These are phyloP conservation scores for Monosporozyma servazzii DNA, from an alignment of 805 yeast genomes.

Conservation along the genomic window DNA sequence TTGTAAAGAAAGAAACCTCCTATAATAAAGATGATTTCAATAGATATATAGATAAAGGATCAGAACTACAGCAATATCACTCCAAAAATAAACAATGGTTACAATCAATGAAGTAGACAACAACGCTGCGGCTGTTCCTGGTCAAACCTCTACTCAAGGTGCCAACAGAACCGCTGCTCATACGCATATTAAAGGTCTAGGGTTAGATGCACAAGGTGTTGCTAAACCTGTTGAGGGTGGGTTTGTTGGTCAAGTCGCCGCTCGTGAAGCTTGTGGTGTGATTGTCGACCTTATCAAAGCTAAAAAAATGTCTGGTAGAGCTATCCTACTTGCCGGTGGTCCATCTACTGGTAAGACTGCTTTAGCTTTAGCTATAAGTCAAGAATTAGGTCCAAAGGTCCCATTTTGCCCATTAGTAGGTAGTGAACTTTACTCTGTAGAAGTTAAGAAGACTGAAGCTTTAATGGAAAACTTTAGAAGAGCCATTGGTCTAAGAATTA, in stretches of 20 bases:
- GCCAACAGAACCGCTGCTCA: conserved; percentile 78
- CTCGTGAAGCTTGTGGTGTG: conserved; percentile 89
- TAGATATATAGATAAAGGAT: neutral
- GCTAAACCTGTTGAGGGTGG: conserved; percentile 87
- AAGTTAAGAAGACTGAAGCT: conserved; percentile 92
- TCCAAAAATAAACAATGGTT: conserved; percentile 40
- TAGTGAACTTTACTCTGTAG: conserved; percentile 88
- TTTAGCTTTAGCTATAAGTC: conserved; percentile 88
- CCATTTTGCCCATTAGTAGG: conserved; percentile 98
- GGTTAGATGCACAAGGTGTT: conserved; percentile 79
- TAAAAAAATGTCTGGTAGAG: conserved; percentile 90
- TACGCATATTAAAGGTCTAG: conserved; percentile 92
- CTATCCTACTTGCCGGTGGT: conserved; percentile 91
- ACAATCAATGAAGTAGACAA: conserved; percentile 72
- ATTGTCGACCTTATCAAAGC: conserved; percentile 88
- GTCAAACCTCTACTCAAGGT: conserved; percentile 27
- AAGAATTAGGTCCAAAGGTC: conserved; percentile 92
- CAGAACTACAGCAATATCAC: neutral
- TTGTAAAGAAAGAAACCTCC: neutral
- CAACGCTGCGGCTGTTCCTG: conserved; percentile 35
- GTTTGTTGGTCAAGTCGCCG: conserved; percentile 60
- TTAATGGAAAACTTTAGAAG: conserved; percentile 93
- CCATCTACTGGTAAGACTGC: conserved; percentile 99
- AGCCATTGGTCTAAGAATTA: conserved; percentile 91
- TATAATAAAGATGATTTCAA: neutral